Evolutionary conservation across 75 land plant species (phyloP).

Genomic region (Gnetum montanum): DNA sequence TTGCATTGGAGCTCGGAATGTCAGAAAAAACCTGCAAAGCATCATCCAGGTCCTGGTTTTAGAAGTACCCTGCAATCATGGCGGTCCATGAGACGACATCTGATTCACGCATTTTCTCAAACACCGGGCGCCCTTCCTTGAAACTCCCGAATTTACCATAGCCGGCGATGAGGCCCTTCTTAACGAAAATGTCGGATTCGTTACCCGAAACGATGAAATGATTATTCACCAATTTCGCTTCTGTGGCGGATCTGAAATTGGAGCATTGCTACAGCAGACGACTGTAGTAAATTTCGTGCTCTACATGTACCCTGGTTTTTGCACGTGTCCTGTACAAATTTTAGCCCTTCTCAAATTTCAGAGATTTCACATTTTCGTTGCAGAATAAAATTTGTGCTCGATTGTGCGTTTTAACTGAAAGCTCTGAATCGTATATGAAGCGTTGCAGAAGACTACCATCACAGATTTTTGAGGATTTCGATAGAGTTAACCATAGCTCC

Average conservation of each 20-base stretch:
- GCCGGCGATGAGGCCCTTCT: conserved; percentile 36
- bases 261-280: conserved; percentile 1
- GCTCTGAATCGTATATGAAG: too few species aligned
- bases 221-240: conserved; percentile 36
- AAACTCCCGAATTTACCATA: conserved; percentile 29
- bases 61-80: conserved; percentile 7
- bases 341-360: too few species aligned
- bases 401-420: too few species aligned
- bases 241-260: conserved; percentile 4
- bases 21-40: conserved; percentile 1
- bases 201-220: conserved; percentile 25
- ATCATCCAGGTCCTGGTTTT: conserved; percentile 6
- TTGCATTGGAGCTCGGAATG: background rate
- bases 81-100: conserved; percentile 19
- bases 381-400: too few species aligned
- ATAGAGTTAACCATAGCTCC: too few species aligned
- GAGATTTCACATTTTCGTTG: too few species aligned
- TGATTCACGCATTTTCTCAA: conserved; percentile 24
- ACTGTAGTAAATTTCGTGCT: too few species aligned
- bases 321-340: too few species aligned
- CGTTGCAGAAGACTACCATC: too few species aligned
- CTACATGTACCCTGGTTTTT: too few species aligned
- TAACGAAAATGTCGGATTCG: conserved; percentile 21
- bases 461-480: too few species aligned
- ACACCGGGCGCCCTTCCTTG: conserved; percentile 18